These are phyloP conservation scores for Wickerhamomyces alni DNA, from an alignment of 805 yeast species.

Conservation along the genomic window DNA sequence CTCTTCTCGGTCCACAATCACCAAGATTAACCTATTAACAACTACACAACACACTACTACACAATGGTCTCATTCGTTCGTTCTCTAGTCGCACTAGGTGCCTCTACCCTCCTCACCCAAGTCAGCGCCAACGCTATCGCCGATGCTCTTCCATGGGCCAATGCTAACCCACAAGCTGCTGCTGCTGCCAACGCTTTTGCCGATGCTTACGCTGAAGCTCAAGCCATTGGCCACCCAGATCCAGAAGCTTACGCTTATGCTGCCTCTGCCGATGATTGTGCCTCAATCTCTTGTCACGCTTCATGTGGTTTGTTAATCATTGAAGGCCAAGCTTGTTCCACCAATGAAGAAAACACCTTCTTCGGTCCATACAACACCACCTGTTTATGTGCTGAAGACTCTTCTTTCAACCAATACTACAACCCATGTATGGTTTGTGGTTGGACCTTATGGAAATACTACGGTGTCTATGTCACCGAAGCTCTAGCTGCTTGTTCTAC, in stretches of 20 bases:
- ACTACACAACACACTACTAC: neutral
- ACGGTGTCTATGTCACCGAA: conserved; percentile 19
- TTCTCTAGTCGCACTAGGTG: neutral
- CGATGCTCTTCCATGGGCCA: conserved; percentile 5
- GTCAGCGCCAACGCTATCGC: neutral
- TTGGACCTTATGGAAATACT: conserved; percentile 30
- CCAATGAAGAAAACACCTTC: conserved; percentile 5
- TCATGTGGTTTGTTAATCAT: conserved; percentile 26
- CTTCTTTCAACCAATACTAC: conserved; percentile 12
- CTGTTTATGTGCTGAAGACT: conserved; percentile 18
- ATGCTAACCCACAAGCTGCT: conserved; percentile 4
- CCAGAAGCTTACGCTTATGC: conserved; percentile 22
- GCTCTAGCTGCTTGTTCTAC: conserved; percentile 22
- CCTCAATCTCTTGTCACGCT: conserved; percentile 26
- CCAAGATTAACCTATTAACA: too few species aligned
- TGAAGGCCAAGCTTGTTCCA: conserved; percentile 24
- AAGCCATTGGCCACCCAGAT: conserved; percentile 11
- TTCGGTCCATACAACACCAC: conserved; percentile 11
- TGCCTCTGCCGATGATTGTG: conserved; percentile 17
- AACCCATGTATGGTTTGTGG: conserved; percentile 29
- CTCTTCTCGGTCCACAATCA: neutral
- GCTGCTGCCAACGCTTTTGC: conserved; percentile 5
- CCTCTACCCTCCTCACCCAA: neutral
- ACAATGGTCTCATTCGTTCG: neutral
- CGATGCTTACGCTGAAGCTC: conserved; percentile 10